Evolutionary conservation across 768 basidiomycete genomes (phyloP), one percentile per base, ranked within the genome.

Genomic region (Gymnopilus dilepis): DNA sequence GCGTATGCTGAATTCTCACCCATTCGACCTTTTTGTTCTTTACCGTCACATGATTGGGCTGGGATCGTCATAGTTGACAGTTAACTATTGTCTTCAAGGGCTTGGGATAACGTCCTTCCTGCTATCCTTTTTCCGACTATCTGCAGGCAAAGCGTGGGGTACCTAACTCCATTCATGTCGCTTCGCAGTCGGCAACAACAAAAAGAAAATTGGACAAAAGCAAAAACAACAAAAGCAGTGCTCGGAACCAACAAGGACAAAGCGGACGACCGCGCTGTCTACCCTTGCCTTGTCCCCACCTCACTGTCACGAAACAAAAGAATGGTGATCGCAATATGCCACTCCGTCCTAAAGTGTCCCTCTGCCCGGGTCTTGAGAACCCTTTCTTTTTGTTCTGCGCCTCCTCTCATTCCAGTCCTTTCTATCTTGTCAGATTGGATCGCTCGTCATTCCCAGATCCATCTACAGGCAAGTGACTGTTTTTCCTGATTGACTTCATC

Each of bases 251-350:
- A 69, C 65, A 67, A 64, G 30, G 19, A 56, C 56, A 65, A 67
- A 57, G 51, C 63, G 30, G 53, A 64, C 66, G 67, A 57, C 65
- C 60, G 63, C 61, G 58, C 67, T 63, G 62, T n/a, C 60, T 53
- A 26, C 11, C 60, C 60, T 65, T 61, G n/a, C 58, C 60, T 65
- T 67, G 52, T 65, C 65, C 62, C 61, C 53, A 64, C 58, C 60
- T 50, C 64, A 65, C 60, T 33, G 62, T 42, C 56, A 61, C 59
- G 60, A 65, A 68, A 65, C 64, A 70, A 72, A 72, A 70, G 66
- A 69, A 62, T 57, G 51, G 33, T 41, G n/a, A 11, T 40, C 58
- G 56, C 58, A 9, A 58, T 43, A 62, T 67, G 69, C 58, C 61
- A 64, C 37, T 53, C 59, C 58, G 43, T 60, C 69, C 67, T 37